These are phyloP conservation scores for Hyphodiscus sp. DNA, from an alignment of 2,329 filamentous ascomycete species.

Conservation along the genomic window DNA sequence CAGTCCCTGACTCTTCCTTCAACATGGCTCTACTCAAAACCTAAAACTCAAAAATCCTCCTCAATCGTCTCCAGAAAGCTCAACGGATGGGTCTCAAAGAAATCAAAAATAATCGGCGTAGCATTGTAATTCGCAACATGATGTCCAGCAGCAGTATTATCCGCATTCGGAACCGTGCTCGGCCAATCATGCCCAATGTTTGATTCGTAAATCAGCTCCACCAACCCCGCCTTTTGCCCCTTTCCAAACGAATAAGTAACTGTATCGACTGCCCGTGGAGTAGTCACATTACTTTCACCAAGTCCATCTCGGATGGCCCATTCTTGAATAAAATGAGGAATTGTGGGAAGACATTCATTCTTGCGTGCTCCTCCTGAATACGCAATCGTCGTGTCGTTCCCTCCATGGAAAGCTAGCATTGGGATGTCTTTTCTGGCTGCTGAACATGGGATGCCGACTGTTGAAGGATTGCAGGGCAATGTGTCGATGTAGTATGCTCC, in stretches of 20 bases:
- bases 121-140: slow-evolving; percentile 2
- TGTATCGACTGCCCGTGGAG: slow-evolving; percentile 1
- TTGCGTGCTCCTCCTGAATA: slow-evolving; percentile 39
- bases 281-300: slow-evolving; percentile 1
- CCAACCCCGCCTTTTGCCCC: slow-evolving; percentile 1
- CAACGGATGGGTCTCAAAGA: slow-evolving; percentile 2
- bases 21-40: too few species aligned
- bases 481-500: slow-evolving; percentile 37
- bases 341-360: slow-evolving; percentile 38
- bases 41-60: too few species aligned
- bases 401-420: slow-evolving; percentile 46
- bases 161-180: slow-evolving; percentile 7
- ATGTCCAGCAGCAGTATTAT: background rate
- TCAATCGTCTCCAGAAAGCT: too few species aligned
- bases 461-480: slow-evolving; percentile 30
- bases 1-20: too few species aligned
- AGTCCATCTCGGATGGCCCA: slow-evolving; percentile 11
- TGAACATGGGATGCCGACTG: slow-evolving; percentile 33
- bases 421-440: slow-evolving; percentile 34
- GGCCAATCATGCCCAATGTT: slow-evolving; percentile 12
- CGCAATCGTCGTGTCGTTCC: slow-evolving; percentile 38
- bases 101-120: slow-evolving; percentile 8
- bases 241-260: slow-evolving; percentile 6
- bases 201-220: slow-evolving; percentile 8
- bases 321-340: slow-evolving; percentile 26